These are phyloP conservation scores for Entoloma clypeatum DNA, from an alignment of 1,284 basidiomycete species.

Conservation along the genomic window DNA sequence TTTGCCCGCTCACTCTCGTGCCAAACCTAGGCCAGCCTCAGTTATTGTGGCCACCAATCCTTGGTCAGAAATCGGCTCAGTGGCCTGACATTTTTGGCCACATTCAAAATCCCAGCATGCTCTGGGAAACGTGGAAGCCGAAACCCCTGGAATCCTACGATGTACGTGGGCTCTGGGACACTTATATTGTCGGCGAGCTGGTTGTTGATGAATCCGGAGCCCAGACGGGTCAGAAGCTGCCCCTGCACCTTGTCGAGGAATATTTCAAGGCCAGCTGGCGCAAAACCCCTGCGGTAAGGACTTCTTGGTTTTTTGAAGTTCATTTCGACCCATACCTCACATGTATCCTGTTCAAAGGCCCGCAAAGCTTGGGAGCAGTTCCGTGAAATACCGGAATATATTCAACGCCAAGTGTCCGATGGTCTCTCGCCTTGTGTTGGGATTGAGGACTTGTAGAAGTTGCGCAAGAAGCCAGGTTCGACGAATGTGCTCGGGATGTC, in stretches of 20 bases:
- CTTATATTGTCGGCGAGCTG: constrained; percentile 18
- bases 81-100: constrained; percentile 21
- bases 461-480: no score
- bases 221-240: constrained; percentile 23
- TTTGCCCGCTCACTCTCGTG: background rate
- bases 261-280: constrained; percentile 23
- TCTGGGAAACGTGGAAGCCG: constrained; percentile 24
- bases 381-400: constrained; percentile 25
- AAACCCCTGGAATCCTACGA: constrained; percentile 19
- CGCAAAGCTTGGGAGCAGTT: constrained; percentile 24
- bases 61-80: constrained; percentile 19
- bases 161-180: constrained; percentile 19
- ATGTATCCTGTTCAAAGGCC: constrained; percentile 1
- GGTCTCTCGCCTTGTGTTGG: no score
- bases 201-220: constrained; percentile 7
- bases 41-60: constrained; percentile 19
- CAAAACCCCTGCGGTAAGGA: constrained; percentile 8
- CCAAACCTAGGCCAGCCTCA: constrained; percentile 12
- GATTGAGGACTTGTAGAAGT: no score
- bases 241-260: constrained; percentile 23
- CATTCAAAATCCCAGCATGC: constrained; percentile 18
- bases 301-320: background rate
- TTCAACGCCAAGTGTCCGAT: no score
- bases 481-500: no score
- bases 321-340: background rate